Evolutionary conservation across 495 filamentous ascomycete species (phyloP).

Genomic region (Podospora anserina): DNA sequence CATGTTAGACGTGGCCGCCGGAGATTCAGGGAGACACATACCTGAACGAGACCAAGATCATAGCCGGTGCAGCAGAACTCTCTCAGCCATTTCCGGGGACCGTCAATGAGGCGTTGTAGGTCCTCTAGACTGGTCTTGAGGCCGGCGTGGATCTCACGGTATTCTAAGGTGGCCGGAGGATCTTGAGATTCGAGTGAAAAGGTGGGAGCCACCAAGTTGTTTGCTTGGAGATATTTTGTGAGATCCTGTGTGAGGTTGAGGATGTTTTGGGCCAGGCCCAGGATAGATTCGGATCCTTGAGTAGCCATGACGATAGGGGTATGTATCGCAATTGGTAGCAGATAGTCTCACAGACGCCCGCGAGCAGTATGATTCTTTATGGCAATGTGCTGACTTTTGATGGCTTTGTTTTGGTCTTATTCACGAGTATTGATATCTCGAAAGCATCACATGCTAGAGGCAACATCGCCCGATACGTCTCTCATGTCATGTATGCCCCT

Average conservation of each 20-base stretch:
- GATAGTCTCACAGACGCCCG: neutral
- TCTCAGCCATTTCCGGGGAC: neutral
- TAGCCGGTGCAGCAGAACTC: neutral
- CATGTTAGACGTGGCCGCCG: neutral
- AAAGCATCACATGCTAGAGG: too few relatives aligned
- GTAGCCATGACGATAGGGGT: neutral
- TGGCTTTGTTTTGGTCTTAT: too few relatives aligned
- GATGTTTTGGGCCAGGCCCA: slow-evolving; percentile 3
- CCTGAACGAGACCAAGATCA: neutral
- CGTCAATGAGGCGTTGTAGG: slow-evolving; percentile 2
- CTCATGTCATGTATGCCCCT: too few relatives aligned
- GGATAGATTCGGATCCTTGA: neutral
- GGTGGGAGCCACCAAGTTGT: neutral
- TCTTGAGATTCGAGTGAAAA: neutral
- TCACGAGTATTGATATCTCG: too few relatives aligned
- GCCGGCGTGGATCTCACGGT: neutral
- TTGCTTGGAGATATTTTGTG: neutral
- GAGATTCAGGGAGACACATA: neutral
- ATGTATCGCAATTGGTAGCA: neutral
- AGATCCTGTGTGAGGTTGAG: neutral
- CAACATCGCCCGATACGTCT: too few relatives aligned
- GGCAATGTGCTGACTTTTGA: too few relatives aligned
- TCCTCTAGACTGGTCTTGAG: neutral
- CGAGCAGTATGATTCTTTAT: too few relatives aligned
- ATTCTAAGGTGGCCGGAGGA: neutral